Percentiles rank a stretch among this genome's conserved stretches.
Conservation (phyloP, 2,329 filamentous ascomycete genomes). For the Neonectria coccinea region DNA sequence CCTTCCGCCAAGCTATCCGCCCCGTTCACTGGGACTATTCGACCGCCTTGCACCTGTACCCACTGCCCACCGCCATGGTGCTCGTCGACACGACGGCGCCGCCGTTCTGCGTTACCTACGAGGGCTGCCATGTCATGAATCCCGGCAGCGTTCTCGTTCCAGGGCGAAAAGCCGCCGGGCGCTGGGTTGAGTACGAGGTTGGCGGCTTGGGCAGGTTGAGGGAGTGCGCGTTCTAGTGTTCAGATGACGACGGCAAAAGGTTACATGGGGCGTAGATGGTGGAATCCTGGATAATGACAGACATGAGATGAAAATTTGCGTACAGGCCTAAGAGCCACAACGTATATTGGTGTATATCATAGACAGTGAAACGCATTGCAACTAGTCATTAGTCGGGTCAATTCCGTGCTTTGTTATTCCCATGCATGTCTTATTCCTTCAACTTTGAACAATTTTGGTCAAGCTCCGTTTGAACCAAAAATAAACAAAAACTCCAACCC, state of each 20-base stretch:
- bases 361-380: background rate
- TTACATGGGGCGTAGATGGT: slow-evolving; percentile 20
- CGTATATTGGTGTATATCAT: background rate
- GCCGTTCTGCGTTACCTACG: slow-evolving; percentile 89
- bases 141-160: slow-evolving; percentile 81
- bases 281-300: slow-evolving; percentile 16
- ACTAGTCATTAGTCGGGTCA: background rate
- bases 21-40: slow-evolving; percentile 94
- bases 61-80: slow-evolving; percentile 85
- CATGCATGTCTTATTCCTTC: background rate
- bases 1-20: slow-evolving; percentile 82
- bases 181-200: slow-evolving; percentile 91
- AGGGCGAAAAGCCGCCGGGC: slow-evolving; percentile 74
- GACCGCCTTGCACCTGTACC: slow-evolving; percentile 82
- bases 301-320: slow-evolving; percentile 8
- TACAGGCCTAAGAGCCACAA: slow-evolving; percentile 1
- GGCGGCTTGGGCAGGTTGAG: slow-evolving; percentile 71
- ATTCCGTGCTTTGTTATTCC: background rate
- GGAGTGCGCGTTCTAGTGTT: slow-evolving; percentile 68
- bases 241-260: background rate
- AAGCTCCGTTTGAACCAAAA: background rate
- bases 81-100: slow-evolving; percentile 85
- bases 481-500: slow-evolving; percentile 19
- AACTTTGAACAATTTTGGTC: background rate
- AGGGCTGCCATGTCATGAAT: slow-evolving; percentile 96